Percentiles rank a stretch among this genome's conserved stretches.
Conservation (phyloP, 2,329 filamentous ascomycete species). For the Sordariomycetes sp. region DNA sequence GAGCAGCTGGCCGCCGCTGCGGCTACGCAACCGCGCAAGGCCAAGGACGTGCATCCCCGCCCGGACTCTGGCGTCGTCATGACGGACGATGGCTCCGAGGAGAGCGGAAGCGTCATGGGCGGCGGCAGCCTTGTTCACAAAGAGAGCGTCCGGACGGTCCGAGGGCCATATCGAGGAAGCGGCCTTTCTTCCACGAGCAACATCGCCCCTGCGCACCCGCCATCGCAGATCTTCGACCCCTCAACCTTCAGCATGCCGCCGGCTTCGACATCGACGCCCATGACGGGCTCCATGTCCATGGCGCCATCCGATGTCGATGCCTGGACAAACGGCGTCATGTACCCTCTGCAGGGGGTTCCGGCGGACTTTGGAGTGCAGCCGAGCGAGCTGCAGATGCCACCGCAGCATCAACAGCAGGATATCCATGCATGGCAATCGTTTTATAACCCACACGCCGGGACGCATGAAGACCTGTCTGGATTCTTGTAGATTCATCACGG, state of each 20-base stretch:
- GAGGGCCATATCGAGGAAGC: conserved; percentile 2
- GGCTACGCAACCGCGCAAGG: conserved; percentile 9
- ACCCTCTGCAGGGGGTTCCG: background rate
- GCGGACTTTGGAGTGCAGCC: background rate
- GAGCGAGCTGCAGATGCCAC: background rate
- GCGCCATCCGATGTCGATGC: background rate
- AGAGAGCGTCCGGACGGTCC: conserved; percentile 21
- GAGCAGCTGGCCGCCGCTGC: conserved; percentile 2
- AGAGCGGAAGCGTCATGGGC: conserved; percentile 20
- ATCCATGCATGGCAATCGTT: background rate
- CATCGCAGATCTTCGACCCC: background rate
- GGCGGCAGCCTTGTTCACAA: conserved; percentile 11
- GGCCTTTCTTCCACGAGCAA: background rate
- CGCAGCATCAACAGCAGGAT: no score
- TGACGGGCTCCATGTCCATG: background rate
- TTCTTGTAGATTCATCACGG: background rate
- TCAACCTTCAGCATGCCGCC: background rate
- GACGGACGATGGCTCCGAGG: conserved; percentile 25
- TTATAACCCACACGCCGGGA: background rate
- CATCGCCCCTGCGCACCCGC: background rate
- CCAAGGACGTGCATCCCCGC: conserved; percentile 15
- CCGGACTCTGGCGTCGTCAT: conserved; percentile 28
- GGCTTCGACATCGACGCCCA: background rate
- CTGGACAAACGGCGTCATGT: background rate
- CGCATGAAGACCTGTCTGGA: background rate